Conservation (phyloP, 1,139 yeast genomes). For the Sugiyamaella castrensis region DNA sequence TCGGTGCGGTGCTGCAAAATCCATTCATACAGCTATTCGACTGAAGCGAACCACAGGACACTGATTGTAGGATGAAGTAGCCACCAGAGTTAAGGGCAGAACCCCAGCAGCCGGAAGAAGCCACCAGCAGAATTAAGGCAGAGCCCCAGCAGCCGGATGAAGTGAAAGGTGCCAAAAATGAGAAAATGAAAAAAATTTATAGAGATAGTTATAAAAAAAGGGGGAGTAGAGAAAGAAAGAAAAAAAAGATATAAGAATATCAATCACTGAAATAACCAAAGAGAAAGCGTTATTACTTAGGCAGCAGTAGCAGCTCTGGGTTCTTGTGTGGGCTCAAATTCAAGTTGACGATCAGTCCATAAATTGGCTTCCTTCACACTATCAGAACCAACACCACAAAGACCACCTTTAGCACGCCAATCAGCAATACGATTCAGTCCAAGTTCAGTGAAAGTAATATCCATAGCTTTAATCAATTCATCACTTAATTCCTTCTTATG, state of each 20-base stretch:
- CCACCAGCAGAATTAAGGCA: conserved; percentile 9
- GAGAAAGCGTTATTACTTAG: neutral
- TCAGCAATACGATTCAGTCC: conserved; percentile 70
- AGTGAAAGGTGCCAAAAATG: no score
- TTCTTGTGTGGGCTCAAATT: conserved; percentile 28
- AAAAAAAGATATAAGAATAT: conserved; percentile 1
- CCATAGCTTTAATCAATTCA: conserved; percentile 72
- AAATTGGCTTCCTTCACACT: conserved; percentile 48
- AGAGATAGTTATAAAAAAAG: no score
- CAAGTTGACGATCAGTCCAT: conserved; percentile 84
- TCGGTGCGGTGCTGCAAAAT: no score
- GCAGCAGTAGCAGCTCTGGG: neutral
- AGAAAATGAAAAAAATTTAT: neutral
- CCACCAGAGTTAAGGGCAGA: no score
- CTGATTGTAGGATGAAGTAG: no score
- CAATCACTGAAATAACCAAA: neutral
- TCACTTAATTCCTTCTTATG: conserved; percentile 77
- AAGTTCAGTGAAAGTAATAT: conserved; percentile 73
- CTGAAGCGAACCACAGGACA: no score
- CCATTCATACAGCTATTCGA: no score
- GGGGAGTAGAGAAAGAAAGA: neutral
- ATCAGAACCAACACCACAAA: conserved; percentile 75
- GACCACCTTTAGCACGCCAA: conserved; percentile 79
- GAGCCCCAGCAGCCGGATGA: conserved; percentile 12
- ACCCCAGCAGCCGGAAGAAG: conserved; percentile 1